phyloP scores from a whole-genome alignment of 192 early-diverging fungal genomes.

The Backusella liffmaniae region DNA sequence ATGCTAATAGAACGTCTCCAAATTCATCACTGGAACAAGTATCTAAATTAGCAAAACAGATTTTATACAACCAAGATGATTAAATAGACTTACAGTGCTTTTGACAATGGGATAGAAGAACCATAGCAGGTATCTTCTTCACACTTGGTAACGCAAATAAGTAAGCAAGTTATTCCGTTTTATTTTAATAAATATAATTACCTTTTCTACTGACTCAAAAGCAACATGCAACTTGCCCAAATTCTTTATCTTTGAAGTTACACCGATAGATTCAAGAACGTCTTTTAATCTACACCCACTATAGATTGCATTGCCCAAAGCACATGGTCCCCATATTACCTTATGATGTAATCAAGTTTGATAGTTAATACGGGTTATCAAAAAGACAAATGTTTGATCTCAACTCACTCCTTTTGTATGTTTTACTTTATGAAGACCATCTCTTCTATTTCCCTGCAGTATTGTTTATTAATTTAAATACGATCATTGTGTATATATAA shows the following conservation, averaged over 20 bases:
- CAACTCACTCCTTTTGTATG: constrained; percentile 63
- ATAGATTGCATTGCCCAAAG: constrained; percentile 79
- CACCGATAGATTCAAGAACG: constrained; percentile 63
- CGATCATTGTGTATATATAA: neutral
- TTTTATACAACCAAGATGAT: neutral
- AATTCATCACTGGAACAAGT: constrained; percentile 40
- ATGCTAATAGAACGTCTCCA: constrained; percentile 72
- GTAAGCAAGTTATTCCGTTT: neutral
- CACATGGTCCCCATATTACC: constrained; percentile 79
- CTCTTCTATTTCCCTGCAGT: constrained; percentile 69
- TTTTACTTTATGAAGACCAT: constrained; percentile 74
- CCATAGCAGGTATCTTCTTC: constrained; percentile 71
- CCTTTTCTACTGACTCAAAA: constrained; percentile 67
- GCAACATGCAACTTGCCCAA: constrained; percentile 51
- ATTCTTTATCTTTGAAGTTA: constrained; percentile 48
- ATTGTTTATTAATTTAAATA: neutral
- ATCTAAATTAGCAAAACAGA: neutral
- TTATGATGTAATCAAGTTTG: neutral
- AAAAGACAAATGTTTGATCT: neutral
- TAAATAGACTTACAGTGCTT: constrained; percentile 54
- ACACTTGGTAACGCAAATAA: constrained; percentile 19
- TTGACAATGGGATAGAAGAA: constrained; percentile 63
- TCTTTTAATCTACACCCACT: constrained; percentile 75
- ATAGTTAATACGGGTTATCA: neutral
- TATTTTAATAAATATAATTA: constrained; percentile 7